A percentile compares a stretch with the other conserved stretches of the same genome.
Conservation (phyloP, 768 basidiomycete genomes). For the Phaeolepiota aurea region DNA sequence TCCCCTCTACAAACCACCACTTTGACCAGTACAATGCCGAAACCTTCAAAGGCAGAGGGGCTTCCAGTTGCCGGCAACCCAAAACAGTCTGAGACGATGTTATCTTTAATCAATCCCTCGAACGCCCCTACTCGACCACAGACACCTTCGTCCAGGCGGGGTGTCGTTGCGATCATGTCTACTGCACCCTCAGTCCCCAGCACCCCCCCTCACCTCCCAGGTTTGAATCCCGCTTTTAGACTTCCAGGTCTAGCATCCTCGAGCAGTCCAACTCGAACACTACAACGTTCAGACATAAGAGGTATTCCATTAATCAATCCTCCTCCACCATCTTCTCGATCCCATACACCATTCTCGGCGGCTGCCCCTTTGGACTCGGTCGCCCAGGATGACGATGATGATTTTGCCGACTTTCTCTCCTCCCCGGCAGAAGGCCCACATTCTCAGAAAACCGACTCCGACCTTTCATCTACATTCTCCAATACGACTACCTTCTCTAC, state of each 20-base stretch:
- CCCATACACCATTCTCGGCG: slow-evolving; percentile 12
- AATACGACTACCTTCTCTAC: slow-evolving; percentile 2
- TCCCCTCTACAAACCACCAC: slow-evolving; percentile 3
- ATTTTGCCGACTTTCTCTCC: slow-evolving; percentile 45
- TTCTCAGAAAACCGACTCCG: slow-evolving; percentile 7
- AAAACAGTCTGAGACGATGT: neutral
- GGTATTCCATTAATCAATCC: slow-evolving; percentile 8
- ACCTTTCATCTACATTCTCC: slow-evolving; percentile 8
- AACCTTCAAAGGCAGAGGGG: too few relatives aligned
- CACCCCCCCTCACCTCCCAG: slow-evolving; percentile 10
- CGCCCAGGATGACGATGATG: slow-evolving; percentile 33
- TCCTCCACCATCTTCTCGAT: slow-evolving; percentile 9
- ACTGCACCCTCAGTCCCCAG: slow-evolving; percentile 11
- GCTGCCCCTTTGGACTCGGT: slow-evolving; percentile 15
- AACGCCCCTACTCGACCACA: slow-evolving; percentile 5
- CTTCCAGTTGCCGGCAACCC: too few relatives aligned
- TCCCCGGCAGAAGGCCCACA: slow-evolving; percentile 17
- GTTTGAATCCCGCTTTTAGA: slow-evolving; percentile 9
- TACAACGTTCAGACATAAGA: neutral
- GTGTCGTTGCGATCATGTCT: slow-evolving; percentile 24
- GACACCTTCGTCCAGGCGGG: slow-evolving; percentile 9
- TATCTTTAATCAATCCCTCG: neutral
- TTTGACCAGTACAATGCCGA: neutral
- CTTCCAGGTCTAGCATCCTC: slow-evolving; percentile 10
- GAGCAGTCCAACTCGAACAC: neutral